Conservation (phyloP, 192 early-diverging fungal genomes). For the Pilobolus umbonatus region DNA sequence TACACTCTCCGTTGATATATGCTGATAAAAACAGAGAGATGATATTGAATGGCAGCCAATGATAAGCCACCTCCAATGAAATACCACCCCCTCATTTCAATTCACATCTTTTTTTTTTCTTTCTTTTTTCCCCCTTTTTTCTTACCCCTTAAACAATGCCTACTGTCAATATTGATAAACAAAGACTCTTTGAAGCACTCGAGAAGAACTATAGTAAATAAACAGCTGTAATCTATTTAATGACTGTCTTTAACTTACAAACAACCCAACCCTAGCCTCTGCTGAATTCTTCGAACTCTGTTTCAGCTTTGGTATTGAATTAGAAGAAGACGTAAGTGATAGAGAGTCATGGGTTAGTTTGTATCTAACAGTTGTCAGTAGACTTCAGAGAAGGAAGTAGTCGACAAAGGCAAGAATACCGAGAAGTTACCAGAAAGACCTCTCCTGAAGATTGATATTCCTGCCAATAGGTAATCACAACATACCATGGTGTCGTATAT, state of each 20-base stretch:
- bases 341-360: constrained; percentile 2
- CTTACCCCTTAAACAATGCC: constrained; percentile 63
- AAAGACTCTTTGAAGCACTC: constrained; percentile 78
- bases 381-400: constrained; percentile 81
- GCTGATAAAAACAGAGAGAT: no score
- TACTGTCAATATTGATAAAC: constrained; percentile 91
- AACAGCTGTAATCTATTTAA: background rate
- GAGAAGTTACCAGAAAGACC: constrained; percentile 67
- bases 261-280: constrained; percentile 39
- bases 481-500: background rate
- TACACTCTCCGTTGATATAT: background rate
- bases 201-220: constrained; percentile 70
- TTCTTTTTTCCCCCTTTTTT: background rate
- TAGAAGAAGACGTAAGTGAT: constrained; percentile 87
- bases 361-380: constrained; percentile 20
- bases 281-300: constrained; percentile 96
- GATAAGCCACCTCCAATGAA: no score
- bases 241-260: background rate
- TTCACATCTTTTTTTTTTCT: background rate
- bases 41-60: no score
- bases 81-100: no score
- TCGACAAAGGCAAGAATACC: constrained; percentile 54
- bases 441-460: constrained; percentile 96
- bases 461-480: constrained; percentile 73
- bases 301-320: constrained; percentile 98